These are phyloP conservation scores for Neurospora sp. DNA, from an alignment of 495 filamentous ascomycete genomes.

Conservation along the genomic window DNA sequence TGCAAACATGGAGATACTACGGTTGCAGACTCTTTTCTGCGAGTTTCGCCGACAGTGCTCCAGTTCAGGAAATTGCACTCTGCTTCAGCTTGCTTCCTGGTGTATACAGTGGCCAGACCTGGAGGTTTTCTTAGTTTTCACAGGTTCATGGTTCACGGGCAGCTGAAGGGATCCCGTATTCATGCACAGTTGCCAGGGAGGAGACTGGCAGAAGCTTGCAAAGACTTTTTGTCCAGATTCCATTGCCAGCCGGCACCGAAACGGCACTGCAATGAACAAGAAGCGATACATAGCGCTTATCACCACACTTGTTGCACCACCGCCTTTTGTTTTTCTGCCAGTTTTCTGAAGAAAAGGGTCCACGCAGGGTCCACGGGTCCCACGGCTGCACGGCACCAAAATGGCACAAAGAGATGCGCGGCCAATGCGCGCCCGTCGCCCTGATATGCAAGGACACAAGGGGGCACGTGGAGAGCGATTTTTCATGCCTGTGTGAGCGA, in stretches of 20 bases:
- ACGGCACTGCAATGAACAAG: background rate
- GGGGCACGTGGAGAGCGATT: conserved; percentile 8
- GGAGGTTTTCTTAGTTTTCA: background rate
- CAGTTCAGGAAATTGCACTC: background rate
- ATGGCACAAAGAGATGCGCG: background rate
- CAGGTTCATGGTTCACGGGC: background rate
- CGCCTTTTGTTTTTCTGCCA: background rate
- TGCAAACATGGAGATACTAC: background rate
- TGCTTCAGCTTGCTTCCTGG: background rate
- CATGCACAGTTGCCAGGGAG: background rate
- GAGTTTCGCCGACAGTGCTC: background rate
- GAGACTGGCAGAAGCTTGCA: background rate
- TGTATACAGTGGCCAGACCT: background rate
- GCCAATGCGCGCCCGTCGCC: background rate
- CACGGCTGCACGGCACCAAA: background rate
- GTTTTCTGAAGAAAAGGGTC: background rate
- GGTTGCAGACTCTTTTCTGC: background rate
- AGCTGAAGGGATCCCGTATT: background rate
- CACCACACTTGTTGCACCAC: background rate
- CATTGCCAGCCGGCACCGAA: background rate
- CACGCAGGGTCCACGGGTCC: background rate
- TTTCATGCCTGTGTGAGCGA: background rate
- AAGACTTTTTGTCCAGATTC: background rate
- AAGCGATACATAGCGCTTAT: background rate
- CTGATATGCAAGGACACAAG: conserved; percentile 4